phyloP scores from a whole-genome alignment of 306 rosid species.

The Fragaria ananassa region DNA sequence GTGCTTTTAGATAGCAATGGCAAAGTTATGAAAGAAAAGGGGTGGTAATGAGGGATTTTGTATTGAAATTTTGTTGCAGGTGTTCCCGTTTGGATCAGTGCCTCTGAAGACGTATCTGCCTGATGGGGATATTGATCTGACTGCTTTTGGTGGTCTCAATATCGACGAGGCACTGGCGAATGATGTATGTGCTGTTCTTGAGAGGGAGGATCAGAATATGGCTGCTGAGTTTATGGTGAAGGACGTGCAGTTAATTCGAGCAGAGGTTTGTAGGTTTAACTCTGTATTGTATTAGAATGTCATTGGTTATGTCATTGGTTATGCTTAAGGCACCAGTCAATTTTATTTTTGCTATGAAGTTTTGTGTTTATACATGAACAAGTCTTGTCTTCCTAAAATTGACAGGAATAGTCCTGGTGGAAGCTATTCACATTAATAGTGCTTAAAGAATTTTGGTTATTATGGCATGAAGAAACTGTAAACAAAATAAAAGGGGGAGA shows the following conservation, averaged over 20 bases:
- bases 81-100: conserved; percentile 67
- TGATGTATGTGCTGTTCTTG: conserved; percentile 62
- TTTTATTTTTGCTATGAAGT: neutral
- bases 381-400: neutral
- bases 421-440: neutral
- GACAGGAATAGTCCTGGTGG: neutral
- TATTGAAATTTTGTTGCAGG: conserved; percentile 36
- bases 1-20: neutral
- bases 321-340: neutral
- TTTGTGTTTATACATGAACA: neutral
- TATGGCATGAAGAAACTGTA: neutral
- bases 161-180: conserved; percentile 69
- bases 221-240: conserved; percentile 75
- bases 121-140: conserved; percentile 80
- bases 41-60: neutral
- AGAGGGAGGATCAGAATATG: conserved; percentile 56
- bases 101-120: conserved; percentile 87
- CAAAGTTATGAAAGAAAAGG: neutral
- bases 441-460: neutral
- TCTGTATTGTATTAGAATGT: neutral
- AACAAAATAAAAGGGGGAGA: neutral
- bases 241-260: conserved; percentile 83
- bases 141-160: conserved; percentile 53
- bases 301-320: neutral
- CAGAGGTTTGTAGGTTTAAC: conserved; percentile 61